These are phyloP conservation scores for Cymbopogon citratus DNA, from an alignment of 176 grass and related monocot genomes.

Conservation along the genomic window DNA sequence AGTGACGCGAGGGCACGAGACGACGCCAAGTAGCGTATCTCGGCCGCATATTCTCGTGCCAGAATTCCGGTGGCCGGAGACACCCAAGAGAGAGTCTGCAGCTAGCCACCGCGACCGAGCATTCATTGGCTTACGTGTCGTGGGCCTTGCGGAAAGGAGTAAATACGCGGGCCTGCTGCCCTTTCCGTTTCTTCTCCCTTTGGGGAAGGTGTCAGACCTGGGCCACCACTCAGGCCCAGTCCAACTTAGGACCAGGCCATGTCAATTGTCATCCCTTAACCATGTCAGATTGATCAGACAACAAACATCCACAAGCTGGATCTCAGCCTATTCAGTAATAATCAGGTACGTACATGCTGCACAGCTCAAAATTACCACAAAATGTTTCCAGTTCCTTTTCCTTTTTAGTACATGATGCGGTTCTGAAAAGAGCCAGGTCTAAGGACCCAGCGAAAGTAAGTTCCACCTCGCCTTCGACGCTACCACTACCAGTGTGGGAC, in stretches of 20 bases:
- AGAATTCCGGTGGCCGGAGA: neutral
- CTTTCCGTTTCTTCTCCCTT: neutral
- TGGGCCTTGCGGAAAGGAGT: neutral
- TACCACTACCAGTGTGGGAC: neutral
- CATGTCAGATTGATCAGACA: neutral
- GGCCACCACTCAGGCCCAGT: neutral
- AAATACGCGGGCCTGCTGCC: neutral
- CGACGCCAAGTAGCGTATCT: neutral
- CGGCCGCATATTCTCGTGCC: neutral
- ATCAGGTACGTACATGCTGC: neutral
- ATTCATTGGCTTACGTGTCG: constrained; percentile 14
- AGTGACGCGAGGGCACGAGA: neutral
- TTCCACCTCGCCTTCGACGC: neutral
- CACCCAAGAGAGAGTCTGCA: neutral
- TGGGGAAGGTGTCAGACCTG: neutral
- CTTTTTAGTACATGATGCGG: neutral
- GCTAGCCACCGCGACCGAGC: neutral
- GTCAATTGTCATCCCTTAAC: too few species aligned
- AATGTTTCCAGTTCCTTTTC: neutral
- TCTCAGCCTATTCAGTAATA: neutral
- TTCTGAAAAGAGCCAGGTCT: neutral
- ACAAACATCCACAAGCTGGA: neutral
- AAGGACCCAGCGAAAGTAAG: neutral
- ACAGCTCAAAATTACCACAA: neutral
- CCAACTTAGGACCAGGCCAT: neutral